phyloP scores from a whole-genome alignment of 257 asterid species.

The Lavandula angustifolia region DNA sequence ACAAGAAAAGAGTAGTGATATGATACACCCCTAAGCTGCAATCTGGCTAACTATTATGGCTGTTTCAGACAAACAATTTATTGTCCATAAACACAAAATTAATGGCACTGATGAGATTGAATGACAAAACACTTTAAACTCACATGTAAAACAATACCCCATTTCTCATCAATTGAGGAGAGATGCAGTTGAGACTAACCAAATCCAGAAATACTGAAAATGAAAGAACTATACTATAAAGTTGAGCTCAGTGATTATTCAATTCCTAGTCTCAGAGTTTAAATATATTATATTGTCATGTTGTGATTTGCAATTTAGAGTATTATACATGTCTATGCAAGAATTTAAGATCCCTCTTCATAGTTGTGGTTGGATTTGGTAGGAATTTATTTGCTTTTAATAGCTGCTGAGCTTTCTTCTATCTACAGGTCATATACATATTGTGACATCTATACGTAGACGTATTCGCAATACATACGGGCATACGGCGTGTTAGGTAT shows the following conservation, averaged over 20 bases:
- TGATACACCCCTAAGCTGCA: no score
- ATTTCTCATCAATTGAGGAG: constrained; percentile 31
- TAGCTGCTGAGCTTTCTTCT: no score
- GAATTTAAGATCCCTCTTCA: no score
- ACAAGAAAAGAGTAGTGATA: no score
- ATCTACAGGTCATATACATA: no score
- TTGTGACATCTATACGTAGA: no score
- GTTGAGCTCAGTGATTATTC: constrained; percentile 15
- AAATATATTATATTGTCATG: neutral
- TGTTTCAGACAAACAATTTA: constrained; percentile 44
- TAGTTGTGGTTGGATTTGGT: no score
- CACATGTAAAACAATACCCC: constrained; percentile 33
- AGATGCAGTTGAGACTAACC: constrained; percentile 29
- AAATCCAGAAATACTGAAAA: constrained; percentile 32
- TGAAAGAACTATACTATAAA: constrained; percentile 26
- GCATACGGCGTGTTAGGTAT: no score
- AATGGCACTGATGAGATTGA: constrained; percentile 40
- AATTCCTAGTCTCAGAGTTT: constrained; percentile 19
- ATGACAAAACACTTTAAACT: constrained; percentile 43
- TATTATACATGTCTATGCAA: no score
- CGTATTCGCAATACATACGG: no score
- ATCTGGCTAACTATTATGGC: constrained; percentile 5
- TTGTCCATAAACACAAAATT: constrained; percentile 41
- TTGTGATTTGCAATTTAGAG: no score
- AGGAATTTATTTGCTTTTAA: no score